A percentile compares a stretch with the other conserved stretches of the same genome.
Evolutionary conservation across 1,139 yeast genomes (phyloP).

Genomic region (Pichia sp.): DNA sequence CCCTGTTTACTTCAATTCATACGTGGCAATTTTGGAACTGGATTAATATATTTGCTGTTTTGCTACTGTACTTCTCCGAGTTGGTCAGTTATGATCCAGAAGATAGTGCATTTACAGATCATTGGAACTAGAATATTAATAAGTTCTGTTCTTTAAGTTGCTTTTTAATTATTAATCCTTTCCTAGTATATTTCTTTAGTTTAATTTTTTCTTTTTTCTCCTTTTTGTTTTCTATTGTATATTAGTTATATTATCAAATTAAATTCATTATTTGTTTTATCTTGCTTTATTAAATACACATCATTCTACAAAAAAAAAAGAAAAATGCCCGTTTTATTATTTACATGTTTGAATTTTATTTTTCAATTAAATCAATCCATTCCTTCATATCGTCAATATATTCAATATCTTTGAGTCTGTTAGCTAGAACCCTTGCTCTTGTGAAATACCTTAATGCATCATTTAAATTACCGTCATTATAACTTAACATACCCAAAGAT

Average conservation of each 20-base stretch:
- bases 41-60: conserved; percentile 79
- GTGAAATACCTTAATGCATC: conserved; percentile 15
- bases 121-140: conserved; percentile 20
- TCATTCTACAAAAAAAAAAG: not conserved
- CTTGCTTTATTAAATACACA: not conserved
- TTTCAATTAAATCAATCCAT: conserved; percentile 15
- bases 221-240: not conserved
- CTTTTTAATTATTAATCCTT: not conserved
- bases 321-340: not conserved
- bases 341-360: not conserved
- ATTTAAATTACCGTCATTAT: conserved; percentile 8
- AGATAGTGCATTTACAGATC: conserved; percentile 29
- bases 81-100: conserved; percentile 34
- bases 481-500: conserved; percentile 18
- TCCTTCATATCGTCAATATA: conserved; percentile 16
- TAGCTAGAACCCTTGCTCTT: conserved; percentile 17
- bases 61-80: conserved; percentile 75
- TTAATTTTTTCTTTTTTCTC: not conserved
- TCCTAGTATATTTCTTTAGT: not conserved
- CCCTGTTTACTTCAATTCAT: conserved; percentile 38
- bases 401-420: conserved; percentile 12
- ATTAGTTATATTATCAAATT: not conserved
- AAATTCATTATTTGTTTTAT: not conserved
- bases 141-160: not conserved
- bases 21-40: conserved; percentile 97